Evolutionary conservation across 352 stramenopile genomes (phyloP), one percentile per base, ranked within the genome.

Genomic region (Pythium folliculosum): DNA sequence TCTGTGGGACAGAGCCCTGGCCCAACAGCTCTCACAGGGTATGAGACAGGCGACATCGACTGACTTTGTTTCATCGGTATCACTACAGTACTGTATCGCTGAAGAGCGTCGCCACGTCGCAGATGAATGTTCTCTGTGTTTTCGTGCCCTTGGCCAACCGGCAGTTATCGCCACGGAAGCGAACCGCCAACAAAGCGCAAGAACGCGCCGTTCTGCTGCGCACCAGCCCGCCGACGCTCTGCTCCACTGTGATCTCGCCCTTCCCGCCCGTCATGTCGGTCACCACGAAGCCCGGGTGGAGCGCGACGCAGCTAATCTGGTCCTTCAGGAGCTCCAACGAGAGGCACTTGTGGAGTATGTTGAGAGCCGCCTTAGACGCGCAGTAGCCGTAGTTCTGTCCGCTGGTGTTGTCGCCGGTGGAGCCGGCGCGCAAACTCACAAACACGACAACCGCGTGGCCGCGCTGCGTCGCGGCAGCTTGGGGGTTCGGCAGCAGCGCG

Each of bases 311-410:
- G 8, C 52, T 51, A 22, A 76, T 69, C 9, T 64, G 53, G 14
- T 69, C 25, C 3, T 50, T 21, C 43, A 55, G 51, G 51, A 72
- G 43, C 27, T 80, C 73, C 0, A 60, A 25, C 8, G 73, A 50
- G 10, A 81, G 51, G 6, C 50, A 63, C 25, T 52, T 63, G 49
- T 56, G 67, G 54, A 75, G 38, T 53, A 75, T 82, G 60, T 88
- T 88, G 30, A 84, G 63, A 5, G 78, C 80, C 12, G 77, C 56
- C 64, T 86, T 87, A 23, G 74, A 82, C 56, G 77, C 63, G 27
- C 75, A 57, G 60, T 88, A 86, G 3, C 63, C 78, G 44, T 84
- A 80, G 17, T 57, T 52, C 3, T 30, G 27, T 16, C 72, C 60
- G 10, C 30, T 65, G 21, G 53, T 14, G 27, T 72, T 65, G 45